Conservation (phyloP, 495 filamentous ascomycete genomes). For the Penicillium steckii region DNA sequence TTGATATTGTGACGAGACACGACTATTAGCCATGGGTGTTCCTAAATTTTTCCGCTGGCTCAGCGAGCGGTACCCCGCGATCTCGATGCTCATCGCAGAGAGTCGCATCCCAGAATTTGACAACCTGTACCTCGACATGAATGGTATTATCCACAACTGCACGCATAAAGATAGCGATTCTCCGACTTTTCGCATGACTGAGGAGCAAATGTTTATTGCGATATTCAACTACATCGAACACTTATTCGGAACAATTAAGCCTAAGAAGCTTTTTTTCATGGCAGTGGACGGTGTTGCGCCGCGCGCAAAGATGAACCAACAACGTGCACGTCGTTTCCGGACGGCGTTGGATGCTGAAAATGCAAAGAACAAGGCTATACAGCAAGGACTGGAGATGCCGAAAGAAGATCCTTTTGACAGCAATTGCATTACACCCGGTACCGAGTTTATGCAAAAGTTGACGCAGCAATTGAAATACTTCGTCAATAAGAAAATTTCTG, state of each 20-base stretch:
- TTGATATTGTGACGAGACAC: background rate
- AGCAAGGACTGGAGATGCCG: conserved; percentile 86
- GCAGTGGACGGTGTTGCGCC: conserved; percentile 97
- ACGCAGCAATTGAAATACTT: conserved; percentile 96
- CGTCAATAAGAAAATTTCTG: conserved; percentile 96
- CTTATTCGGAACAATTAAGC: conserved; percentile 97
- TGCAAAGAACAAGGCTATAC: conserved; percentile 85
- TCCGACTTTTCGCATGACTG: conserved; percentile 86
- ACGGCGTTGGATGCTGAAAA: conserved; percentile 89
- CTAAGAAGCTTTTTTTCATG: conserved; percentile 98
- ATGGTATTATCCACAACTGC: conserved; percentile 99
- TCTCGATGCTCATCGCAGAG: conserved; percentile 98
- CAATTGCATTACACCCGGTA: conserved; percentile 98
- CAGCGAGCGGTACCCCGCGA: conserved; percentile 97
- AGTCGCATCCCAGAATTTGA: conserved; percentile 99
- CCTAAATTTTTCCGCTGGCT: conserved; percentile 97
- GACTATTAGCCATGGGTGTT: conserved; percentile 67
- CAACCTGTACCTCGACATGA: conserved; percentile 98
- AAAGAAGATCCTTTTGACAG: conserved; percentile 96
- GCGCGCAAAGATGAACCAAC: conserved; percentile 99
- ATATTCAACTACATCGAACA: conserved; percentile 99
- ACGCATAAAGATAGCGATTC: conserved; percentile 94
- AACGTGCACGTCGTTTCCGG: conserved; percentile 91
- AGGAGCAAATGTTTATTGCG: conserved; percentile 98
- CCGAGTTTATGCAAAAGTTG: conserved; percentile 96